Conservation (phyloP, 148 eudicot genomes). For the Vaccinium vitisidaea region DNA sequence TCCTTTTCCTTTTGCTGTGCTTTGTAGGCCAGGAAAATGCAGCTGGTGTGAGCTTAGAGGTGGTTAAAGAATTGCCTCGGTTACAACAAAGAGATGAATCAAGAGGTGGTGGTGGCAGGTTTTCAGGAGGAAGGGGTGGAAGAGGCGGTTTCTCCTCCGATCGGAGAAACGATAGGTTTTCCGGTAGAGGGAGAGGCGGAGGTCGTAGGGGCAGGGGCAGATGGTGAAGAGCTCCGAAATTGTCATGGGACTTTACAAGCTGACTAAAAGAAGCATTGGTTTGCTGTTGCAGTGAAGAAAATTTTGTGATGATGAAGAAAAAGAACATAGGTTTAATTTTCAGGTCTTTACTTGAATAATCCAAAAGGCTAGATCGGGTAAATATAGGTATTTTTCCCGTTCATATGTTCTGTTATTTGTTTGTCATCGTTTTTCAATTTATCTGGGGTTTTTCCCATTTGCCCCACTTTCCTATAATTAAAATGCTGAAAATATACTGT, state of each 20-base stretch:
- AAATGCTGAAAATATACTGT: too few species aligned
- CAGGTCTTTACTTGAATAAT: neutral
- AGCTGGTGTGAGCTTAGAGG: slow-evolving; percentile 64
- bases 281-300: neutral
- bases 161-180: slow-evolving; percentile 36
- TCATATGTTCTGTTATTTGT: neutral
- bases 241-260: neutral
- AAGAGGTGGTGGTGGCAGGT: slow-evolving; percentile 45
- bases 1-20: neutral
- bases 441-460: slow-evolving; percentile 4
- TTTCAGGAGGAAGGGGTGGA: slow-evolving; percentile 49
- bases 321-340: neutral
- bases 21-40: slow-evolving; percentile 66
- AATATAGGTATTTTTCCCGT: neutral
- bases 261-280: neutral
- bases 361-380: neutral
- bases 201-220: slow-evolving; percentile 21
- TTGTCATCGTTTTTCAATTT: neutral
- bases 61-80: slow-evolving; percentile 59
- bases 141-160: slow-evolving; percentile 44
- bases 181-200: slow-evolving; percentile 46
- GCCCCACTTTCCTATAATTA: neutral
- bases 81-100: slow-evolving; percentile 66
- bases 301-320: neutral
- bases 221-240: slow-evolving; percentile 11